Percentiles rank a stretch among this genome's conserved stretches.
Conservation (phyloP, 768 basidiomycete species). For the Antrodiella citrinella region DNA sequence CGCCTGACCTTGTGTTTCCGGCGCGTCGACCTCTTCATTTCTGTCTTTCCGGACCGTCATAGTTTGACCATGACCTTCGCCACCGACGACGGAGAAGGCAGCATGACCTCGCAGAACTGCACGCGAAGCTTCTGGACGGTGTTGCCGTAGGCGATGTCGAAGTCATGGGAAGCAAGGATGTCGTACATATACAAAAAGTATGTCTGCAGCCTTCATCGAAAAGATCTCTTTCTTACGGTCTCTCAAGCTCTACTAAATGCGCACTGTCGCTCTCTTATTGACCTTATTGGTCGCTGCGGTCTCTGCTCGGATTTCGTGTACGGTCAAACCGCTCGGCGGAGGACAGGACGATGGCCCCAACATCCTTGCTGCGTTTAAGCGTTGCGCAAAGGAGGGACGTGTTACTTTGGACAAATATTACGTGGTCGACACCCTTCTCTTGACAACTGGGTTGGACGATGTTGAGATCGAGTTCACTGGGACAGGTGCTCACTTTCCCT, state of each 20-base stretch:
- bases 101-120: no score
- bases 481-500: conserved; percentile 23
- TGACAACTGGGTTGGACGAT: conserved; percentile 28
- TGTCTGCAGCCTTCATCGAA: no score
- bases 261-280: conserved; percentile 1
- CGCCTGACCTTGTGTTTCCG: no score
- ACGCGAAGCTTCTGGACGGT: no score
- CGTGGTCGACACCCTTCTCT: conserved; percentile 31
- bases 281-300: conserved; percentile 1
- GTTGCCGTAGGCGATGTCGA: no score
- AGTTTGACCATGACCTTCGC: no score
- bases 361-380: conserved; percentile 25
- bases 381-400: conserved; percentile 21
- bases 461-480: conserved; percentile 33
- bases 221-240: background rate
- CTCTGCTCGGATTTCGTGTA: conserved; percentile 15
- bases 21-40: no score
- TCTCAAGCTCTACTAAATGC: background rate
- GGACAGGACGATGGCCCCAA: conserved; percentile 30
- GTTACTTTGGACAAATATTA: conserved; percentile 27
- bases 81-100: no score
- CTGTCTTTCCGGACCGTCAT: no score
- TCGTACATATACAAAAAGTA: background rate
- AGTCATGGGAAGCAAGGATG: background rate
- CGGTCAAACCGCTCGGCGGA: conserved; percentile 24